Conservation (phyloP, 768 basidiomycete species). For the Nidularia sp. region DNA sequence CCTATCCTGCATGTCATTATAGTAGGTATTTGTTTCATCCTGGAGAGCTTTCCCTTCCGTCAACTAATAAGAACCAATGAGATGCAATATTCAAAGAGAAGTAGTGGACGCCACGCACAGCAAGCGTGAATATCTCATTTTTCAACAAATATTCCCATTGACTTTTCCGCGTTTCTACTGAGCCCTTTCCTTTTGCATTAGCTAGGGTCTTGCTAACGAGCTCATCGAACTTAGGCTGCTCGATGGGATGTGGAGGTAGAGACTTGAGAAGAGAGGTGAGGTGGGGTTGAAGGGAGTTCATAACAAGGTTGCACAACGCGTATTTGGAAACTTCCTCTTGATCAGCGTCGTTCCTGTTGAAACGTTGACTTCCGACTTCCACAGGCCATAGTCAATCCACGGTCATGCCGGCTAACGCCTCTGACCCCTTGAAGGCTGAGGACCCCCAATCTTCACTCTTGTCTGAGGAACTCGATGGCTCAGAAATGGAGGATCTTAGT, state of each 20-base stretch:
- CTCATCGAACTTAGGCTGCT: slow-evolving; percentile 42
- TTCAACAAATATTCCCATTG: slow-evolving; percentile 75
- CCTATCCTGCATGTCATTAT: slow-evolving; percentile 51
- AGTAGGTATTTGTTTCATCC: slow-evolving; percentile 50
- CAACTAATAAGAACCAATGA: slow-evolving; percentile 32
- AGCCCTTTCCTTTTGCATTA: slow-evolving; percentile 35
- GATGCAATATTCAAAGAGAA: not conserved
- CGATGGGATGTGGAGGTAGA: slow-evolving; percentile 47
- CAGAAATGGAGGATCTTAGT: not conserved
- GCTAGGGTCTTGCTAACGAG: slow-evolving; percentile 42
- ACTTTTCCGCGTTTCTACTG: slow-evolving; percentile 58
- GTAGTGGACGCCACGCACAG: slow-evolving; percentile 42
- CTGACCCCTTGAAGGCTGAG: slow-evolving; percentile 27
- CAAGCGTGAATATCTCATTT: slow-evolving; percentile 67
- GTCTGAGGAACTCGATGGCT: slow-evolving; percentile 30
- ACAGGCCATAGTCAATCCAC: no score
- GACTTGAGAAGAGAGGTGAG: slow-evolving; percentile 47
- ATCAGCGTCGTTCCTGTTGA: slow-evolving; percentile 3
- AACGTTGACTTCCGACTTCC: not conserved
- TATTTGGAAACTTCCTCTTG: slow-evolving; percentile 7
- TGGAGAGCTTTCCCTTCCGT: slow-evolving; percentile 67
- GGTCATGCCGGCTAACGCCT: not conserved
- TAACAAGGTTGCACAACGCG: slow-evolving; percentile 22
- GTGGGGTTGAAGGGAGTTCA: slow-evolving; percentile 50
- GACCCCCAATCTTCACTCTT: slow-evolving; percentile 12